A percentile compares a stretch with the other conserved stretches of the same genome.
Conservation (phyloP, 2,329 filamentous ascomycete genomes). For the Hymenoscyphus occultus region DNA sequence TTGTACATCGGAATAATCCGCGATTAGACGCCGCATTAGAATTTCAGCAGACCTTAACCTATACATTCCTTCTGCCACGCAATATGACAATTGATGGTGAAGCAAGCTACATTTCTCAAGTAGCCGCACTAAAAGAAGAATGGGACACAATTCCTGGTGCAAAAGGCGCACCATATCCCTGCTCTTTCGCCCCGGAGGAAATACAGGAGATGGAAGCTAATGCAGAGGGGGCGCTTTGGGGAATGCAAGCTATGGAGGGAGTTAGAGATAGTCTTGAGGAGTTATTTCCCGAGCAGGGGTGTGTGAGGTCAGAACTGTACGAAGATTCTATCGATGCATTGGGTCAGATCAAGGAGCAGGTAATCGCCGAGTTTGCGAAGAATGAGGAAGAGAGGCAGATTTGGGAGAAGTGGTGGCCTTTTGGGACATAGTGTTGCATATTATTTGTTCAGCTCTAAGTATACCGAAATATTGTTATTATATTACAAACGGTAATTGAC, state of each 20-base stretch:
- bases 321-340: conserved; percentile 20
- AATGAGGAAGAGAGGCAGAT: conserved; percentile 18
- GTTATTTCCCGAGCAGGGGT: conserved; percentile 20
- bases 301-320: conserved; percentile 18
- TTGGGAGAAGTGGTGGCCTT: conserved; percentile 21
- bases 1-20: conserved; percentile 13
- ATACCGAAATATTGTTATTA: no score
- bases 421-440: conserved; percentile 17
- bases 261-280: conserved; percentile 16
- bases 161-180: conserved; percentile 16
- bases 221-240: conserved; percentile 8
- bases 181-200: conserved; percentile 16
- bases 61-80: conserved; percentile 14
- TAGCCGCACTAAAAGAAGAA: conserved; percentile 11
- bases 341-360: conserved; percentile 21
- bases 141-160: conserved; percentile 15
- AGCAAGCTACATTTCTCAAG: conserved; percentile 19
- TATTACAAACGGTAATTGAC: no score
- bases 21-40: conserved; percentile 17
- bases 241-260: conserved; percentile 17
- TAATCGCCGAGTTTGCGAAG: conserved; percentile 19
- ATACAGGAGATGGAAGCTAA: conserved; percentile 17
- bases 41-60: conserved; percentile 20
- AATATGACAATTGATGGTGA: conserved; percentile 20
- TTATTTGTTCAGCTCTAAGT: no score